Evolutionary conservation across 129 eudicot genomes (phyloP).

Genomic region (Mikania micrantha): DNA sequence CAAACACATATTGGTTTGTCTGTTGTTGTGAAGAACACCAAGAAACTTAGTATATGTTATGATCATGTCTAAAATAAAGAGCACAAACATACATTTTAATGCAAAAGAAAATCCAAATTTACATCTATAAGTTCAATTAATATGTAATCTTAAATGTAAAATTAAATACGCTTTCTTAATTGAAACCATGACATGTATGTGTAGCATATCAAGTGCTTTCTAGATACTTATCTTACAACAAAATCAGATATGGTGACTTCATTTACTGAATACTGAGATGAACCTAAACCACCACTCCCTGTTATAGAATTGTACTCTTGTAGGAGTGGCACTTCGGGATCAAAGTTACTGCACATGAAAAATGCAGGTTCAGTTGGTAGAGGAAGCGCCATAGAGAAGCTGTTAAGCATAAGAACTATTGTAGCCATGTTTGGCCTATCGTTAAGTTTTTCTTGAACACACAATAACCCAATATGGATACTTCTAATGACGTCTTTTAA

Average conservation of each 20-base stretch:
- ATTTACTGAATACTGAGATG: neutral
- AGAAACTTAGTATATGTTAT: no score
- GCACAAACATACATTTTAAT: no score
- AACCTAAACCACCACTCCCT: no score
- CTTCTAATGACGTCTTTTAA: constrained; percentile 1
- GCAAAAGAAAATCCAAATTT: no score
- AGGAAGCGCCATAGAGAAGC: neutral
- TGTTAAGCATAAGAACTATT: constrained; percentile 1
- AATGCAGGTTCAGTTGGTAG: constrained; percentile 6
- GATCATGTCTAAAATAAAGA: no score
- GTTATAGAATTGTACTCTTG: neutral
- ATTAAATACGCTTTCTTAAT: neutral
- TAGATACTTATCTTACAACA: neutral
- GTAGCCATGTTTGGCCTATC: constrained; percentile 10
- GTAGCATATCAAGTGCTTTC: neutral
- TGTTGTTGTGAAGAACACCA: no score
- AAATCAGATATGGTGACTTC: neutral
- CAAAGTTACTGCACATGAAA: neutral
- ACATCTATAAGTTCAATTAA: no score
- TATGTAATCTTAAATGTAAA: neutral
- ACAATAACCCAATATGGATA: constrained; percentile 12
- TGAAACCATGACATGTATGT: neutral
- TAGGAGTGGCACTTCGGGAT: constrained; percentile 3
- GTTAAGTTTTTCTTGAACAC: constrained; percentile 1
- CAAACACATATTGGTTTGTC: no score